Conservation (phyloP, 73 alveolate genomes). For the Blepharisma stoltei region DNA sequence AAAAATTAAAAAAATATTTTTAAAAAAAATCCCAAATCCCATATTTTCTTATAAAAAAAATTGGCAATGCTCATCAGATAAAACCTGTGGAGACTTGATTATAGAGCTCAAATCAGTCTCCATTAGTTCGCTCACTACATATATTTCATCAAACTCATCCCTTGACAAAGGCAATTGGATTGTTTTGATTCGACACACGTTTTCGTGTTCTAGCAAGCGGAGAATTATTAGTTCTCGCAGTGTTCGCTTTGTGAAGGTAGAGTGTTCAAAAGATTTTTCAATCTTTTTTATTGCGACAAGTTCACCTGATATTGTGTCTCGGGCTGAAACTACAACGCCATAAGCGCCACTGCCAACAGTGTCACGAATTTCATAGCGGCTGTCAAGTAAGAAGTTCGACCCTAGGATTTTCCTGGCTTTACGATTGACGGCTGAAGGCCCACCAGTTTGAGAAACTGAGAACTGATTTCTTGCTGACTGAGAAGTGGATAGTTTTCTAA, state of each 20-base stretch:
- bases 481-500: no score
- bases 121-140: constrained; percentile 92
- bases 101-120: constrained; percentile 94
- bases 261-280: constrained; percentile 85
- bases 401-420: neutral
- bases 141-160: constrained; percentile 75
- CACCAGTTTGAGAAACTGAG: constrained; percentile 5
- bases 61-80: constrained; percentile 91
- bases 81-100: constrained; percentile 84
- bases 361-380: constrained; percentile 17
- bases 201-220: constrained; percentile 65
- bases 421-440: constrained; percentile 3
- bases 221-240: constrained; percentile 72
- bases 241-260: constrained; percentile 73
- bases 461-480: neutral
- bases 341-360: constrained; percentile 38
- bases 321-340: constrained; percentile 49
- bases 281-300: constrained; percentile 72
- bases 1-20: no score
- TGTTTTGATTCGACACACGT: constrained; percentile 55
- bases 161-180: constrained; percentile 60
- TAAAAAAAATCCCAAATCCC: no score
- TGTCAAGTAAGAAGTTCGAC: neutral
- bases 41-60: no score
- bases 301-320: constrained; percentile 49